These are phyloP conservation scores for Aspergillus costaricaensis DNA, from an alignment of 2,329 filamentous ascomycete species.

Conservation along the genomic window DNA sequence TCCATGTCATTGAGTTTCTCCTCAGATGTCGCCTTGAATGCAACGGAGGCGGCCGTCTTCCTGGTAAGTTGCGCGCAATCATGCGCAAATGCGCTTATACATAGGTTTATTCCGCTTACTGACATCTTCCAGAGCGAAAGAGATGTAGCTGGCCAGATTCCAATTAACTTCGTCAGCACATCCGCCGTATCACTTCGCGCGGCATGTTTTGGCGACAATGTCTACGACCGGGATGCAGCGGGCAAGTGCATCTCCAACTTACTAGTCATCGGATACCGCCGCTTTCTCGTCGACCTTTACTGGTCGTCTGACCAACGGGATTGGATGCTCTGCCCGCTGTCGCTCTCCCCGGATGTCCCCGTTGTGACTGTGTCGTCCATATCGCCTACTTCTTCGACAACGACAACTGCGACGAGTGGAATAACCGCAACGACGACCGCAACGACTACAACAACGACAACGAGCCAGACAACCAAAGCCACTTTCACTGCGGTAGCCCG, in stretches of 20 bases:
- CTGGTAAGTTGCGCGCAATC: conserved; percentile 33
- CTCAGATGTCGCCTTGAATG: conserved; percentile 39
- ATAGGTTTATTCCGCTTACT: conserved; percentile 8
- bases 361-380: conserved; percentile 19
- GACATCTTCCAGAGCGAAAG: conserved; percentile 56
- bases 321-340: conserved; percentile 65
- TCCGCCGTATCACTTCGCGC: conserved; percentile 59
- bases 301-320: conserved; percentile 58
- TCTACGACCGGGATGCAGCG: conserved; percentile 56
- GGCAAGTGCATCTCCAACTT: conserved; percentile 64
- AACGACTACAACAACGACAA: conserved; percentile 25
- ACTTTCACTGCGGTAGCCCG: conserved; percentile 26
- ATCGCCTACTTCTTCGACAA: conserved; percentile 15
- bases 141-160: conserved; percentile 61
- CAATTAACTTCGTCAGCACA: conserved; percentile 63
- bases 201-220: conserved; percentile 59
- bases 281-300: conserved; percentile 62
- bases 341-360: conserved; percentile 44
- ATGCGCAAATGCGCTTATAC: background rate
- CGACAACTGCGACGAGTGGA: conserved; percentile 8
- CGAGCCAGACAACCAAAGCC: conserved; percentile 24
- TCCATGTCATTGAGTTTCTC: conserved; percentile 47
- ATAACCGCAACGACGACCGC: too few species aligned
- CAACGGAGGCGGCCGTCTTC: conserved; percentile 43
- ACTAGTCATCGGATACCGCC: conserved; percentile 59